Evolutionary conservation across 306 rosid species (phyloP).

Genomic region (Gastrolobium villosum): DNA sequence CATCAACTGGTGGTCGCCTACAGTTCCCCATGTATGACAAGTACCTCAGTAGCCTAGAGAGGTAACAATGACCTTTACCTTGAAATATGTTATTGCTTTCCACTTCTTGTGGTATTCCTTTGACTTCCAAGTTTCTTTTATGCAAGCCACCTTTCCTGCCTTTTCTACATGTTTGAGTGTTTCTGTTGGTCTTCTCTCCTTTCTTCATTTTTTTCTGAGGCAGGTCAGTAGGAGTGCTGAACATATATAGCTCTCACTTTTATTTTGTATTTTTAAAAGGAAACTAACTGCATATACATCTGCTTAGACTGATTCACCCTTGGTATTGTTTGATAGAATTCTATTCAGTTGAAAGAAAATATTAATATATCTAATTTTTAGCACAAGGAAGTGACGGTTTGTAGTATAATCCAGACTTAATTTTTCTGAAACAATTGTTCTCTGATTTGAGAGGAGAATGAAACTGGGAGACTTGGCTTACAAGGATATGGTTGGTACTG

Average conservation of each 20-base stretch:
- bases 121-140: conserved; percentile 29
- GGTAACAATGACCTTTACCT: conserved; percentile 57
- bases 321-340: conserved; percentile 6
- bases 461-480: conserved; percentile 21
- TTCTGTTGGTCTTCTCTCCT: neutral
- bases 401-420: neutral
- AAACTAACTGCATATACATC: neutral
- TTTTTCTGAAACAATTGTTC: neutral
- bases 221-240: conserved; percentile 15
- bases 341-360: neutral
- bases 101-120: conserved; percentile 7
- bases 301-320: neutral
- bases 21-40: conserved; percentile 81
- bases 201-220: neutral
- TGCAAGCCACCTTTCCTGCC: neutral
- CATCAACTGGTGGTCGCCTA: conserved; percentile 79
- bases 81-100: conserved; percentile 21
- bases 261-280: conserved; percentile 4
- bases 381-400: neutral
- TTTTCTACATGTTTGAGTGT: conserved; percentile 30
- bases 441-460: neutral
- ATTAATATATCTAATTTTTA: neutral
- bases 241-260: neutral
- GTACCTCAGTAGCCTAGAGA: conserved; percentile 83
- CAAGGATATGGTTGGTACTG: neutral